phyloP scores from a whole-genome alignment of 169 alveolate genomes.

The Babesia ovata region DNA sequence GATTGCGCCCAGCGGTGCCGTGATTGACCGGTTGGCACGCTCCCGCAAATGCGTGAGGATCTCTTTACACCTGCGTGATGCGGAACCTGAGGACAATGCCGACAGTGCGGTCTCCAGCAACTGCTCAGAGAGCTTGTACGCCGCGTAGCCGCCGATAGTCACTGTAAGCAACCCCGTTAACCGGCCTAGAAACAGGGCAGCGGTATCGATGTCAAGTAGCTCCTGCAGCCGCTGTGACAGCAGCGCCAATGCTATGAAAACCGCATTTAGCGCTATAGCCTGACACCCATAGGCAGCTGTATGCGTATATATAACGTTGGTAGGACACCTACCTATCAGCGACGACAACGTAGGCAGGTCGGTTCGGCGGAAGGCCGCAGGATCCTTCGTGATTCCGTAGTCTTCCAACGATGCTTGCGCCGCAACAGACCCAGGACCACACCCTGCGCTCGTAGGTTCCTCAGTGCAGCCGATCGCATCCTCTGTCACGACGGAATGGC shows the following conservation, averaged over 20 bases:
- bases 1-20: conserved; percentile 14
- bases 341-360: conserved; percentile 3
- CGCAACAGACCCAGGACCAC: too few species aligned
- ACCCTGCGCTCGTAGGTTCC: too few species aligned
- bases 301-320: background rate
- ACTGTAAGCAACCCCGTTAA: conserved; percentile 58
- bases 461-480: background rate
- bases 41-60: background rate
- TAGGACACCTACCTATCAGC: conserved; percentile 7
- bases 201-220: conserved; percentile 44
- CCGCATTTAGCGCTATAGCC: conserved; percentile 38
- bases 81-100: background rate
- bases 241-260: conserved; percentile 35
- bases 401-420: background rate
- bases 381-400: background rate
- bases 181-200: conserved; percentile 42
- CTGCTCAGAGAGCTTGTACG: conserved; percentile 50
- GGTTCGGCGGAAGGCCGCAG: background rate
- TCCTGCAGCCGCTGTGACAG: conserved; percentile 53
- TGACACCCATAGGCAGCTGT: conserved; percentile 51
- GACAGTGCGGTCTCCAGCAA: background rate
- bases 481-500: background rate
- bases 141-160: conserved; percentile 46
- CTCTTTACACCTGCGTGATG: background rate
- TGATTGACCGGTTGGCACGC: conserved; percentile 5